Evolutionary conservation across 2,329 filamentous ascomycete species (phyloP).

Genomic region (Phaeosphaeria sp.): DNA sequence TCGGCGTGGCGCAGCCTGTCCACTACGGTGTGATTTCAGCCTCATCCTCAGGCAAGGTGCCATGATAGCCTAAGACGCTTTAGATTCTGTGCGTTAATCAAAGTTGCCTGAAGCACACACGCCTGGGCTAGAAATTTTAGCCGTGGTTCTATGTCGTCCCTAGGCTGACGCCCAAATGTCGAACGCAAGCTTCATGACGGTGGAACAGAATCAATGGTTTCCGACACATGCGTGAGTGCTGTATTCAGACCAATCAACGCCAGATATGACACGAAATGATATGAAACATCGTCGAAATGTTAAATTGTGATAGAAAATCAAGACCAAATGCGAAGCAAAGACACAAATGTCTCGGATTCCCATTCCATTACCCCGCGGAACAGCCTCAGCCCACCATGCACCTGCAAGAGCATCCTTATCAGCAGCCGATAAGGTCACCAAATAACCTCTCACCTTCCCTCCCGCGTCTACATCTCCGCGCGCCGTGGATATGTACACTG

Average conservation of each 20-base stretch:
- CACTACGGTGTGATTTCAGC: not conserved
- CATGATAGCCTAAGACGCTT: too few relatives aligned
- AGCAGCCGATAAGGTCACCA: conserved; percentile 12
- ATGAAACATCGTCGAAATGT: not conserved
- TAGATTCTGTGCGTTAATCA: too few relatives aligned
- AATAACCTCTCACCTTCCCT: conserved; percentile 3
- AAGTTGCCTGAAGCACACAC: too few relatives aligned
- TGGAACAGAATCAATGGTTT: too few relatives aligned
- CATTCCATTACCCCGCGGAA: not conserved
- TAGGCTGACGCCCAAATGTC: too few relatives aligned
- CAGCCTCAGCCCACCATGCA: conserved; percentile 4
- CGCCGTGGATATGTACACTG: conserved; percentile 42
- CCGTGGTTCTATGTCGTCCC: too few relatives aligned
- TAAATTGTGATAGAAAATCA: too few relatives aligned
- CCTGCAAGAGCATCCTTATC: conserved; percentile 8
- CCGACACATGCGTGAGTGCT: too few relatives aligned
- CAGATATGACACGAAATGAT: not conserved
- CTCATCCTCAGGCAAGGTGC: not conserved
- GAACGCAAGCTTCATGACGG: too few relatives aligned
- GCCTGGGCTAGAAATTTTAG: too few relatives aligned
- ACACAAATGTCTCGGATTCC: not conserved
- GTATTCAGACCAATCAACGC: too few relatives aligned
- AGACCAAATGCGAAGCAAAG: not conserved
- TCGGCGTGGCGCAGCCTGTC: not conserved
- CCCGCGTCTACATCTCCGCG: conserved; percentile 43